Base-by-base conservation (phyloP, 2,329 filamentous ascomycete species). In the Calonectria crousiana region DNA sequence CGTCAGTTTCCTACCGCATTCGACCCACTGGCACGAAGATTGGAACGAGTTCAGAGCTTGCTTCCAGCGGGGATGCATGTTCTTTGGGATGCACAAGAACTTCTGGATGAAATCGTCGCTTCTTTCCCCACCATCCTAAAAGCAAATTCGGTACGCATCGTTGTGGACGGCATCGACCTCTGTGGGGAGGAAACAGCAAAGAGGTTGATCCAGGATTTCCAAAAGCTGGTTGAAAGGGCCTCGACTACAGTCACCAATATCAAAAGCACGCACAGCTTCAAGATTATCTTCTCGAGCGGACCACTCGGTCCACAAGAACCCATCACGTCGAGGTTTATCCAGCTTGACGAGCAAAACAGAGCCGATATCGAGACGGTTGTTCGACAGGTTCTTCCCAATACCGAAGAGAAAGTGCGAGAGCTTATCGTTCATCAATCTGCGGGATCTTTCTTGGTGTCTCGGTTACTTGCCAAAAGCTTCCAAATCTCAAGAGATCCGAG, bases 181-280 rank as follows among this genome's bases (percentile, higher is more conserved):
- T 58, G 67, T 23, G 67, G 67, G 6, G 67, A 60, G 20, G 52
- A 60, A 20, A 58, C 23, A 16, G 67, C 67, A 41, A 58, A 60
- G 38, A 47, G 34, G 38, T 20, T 69, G 20, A n/a, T 60, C 3
- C 67, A 69, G n/a, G 51, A 69, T 58, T 69, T 69, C 23, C 38
- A 56, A 28, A 58, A 60, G 28, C 51, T 69, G 20, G 41, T 69
- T 14, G 38, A 69, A 36, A 60, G 32, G 26, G 36, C 67, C 9
- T 47, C 51, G 4, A 2, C 26, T 10, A n/a, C 34, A 2, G 44
- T 30, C 4, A 51, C 18, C 26, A 41, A 18, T 14, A 62, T 47
- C 23, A 47, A 47, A 13, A 60, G 11, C 20, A 32, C 30, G 5
- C 52, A 69, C 8, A 44, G 67, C 36, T 32, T 44, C 14, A 69